Evolutionary conservation across 2,329 filamentous ascomycete genomes (phyloP).

Genomic region (Akanthomyces muscarius): DNA sequence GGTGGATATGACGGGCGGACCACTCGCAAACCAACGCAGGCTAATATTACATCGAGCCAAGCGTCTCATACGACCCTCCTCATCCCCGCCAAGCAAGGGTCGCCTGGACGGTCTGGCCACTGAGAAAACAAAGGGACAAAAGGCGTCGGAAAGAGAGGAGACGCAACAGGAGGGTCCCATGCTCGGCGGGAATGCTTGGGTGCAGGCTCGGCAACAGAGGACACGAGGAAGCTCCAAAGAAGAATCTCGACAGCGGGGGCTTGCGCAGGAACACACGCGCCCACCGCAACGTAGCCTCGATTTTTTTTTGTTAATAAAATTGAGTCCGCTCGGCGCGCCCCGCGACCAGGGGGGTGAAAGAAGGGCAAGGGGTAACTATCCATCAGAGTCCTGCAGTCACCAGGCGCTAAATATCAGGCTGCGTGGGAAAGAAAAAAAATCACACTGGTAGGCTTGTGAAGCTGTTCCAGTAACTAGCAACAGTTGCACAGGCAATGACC

Average conservation of each 20-base stretch:
- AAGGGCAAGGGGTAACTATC: not conserved
- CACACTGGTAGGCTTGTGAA: too few relatives aligned
- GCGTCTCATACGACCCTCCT: not conserved
- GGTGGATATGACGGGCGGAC: not conserved
- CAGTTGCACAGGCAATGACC: constrained; percentile 2
- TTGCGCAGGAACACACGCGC: not conserved
- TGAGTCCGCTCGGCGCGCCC: too few relatives aligned
- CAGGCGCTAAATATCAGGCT: constrained; percentile 6
- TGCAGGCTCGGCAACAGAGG: not conserved
- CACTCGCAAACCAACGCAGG: not conserved
- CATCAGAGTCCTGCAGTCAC: not conserved
- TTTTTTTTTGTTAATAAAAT: too few relatives aligned
- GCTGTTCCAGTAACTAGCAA: too few relatives aligned
- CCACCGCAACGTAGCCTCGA: too few relatives aligned
- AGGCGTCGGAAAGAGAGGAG: not conserved
- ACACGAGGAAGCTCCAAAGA: not conserved
- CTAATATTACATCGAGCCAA: constrained; percentile 10
- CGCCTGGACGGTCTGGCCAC: not conserved
- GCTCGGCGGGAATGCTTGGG: not conserved
- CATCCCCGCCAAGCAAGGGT: not conserved
- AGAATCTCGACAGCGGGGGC: not conserved
- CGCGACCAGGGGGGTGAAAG: not conserved
- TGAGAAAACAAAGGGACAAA: not conserved
- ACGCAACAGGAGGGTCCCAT: not conserved
- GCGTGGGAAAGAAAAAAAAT: not conserved